Base-by-base conservation (phyloP, 768 basidiomycete genomes). In the Artomyces pyxidatus region DNA sequence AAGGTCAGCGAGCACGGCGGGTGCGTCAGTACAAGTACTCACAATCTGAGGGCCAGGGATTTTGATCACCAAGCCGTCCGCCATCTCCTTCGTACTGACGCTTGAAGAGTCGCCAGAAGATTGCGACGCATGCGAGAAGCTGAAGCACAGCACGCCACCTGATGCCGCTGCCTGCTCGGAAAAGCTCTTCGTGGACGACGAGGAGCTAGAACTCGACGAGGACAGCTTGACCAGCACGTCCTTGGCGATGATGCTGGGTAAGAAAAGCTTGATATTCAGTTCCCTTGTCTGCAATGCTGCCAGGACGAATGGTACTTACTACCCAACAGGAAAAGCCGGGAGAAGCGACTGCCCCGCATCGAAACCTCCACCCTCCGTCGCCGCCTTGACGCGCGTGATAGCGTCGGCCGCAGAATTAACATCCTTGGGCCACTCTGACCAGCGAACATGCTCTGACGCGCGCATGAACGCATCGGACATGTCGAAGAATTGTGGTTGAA, bases 401-500 rank as follows among this genome's bases (percentile, higher is more conserved):
- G 17, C 32, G 32, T 35, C 32, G 14, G 32, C 32, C 3, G 32
- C 17, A 5, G 10, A 47, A 2, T 21, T 32, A n/a, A 42, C 25
- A n/a, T 38, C 51, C 12, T 23, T 29, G 1, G 51, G 51, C 48
- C 51, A 49, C 16, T 50, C 42, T 9, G 51, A 37, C 58, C 57
- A 54, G 8, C 39, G 7, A 9, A 55, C 49, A 27, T 52, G 50
- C 51, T 58, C 30, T 45, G 32, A 35, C 4, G 32, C 32, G 14
- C 32, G 32, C 32, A 35, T 35, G 2, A 35, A 35, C 4, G 32
- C 50, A 21, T 51, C 39, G 7, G 59, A 60, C 30, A 58, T 43
- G 9, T 42, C 40, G 50, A 60, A 60, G 43, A 60, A 56, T 23
- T 58, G 57, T 0, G 59, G 59, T 37, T 56, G 59, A 52, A 60